These are phyloP conservation scores for Colletotrichum spinosum DNA, from an alignment of 2,329 filamentous ascomycete genomes.

Conservation along the genomic window DNA sequence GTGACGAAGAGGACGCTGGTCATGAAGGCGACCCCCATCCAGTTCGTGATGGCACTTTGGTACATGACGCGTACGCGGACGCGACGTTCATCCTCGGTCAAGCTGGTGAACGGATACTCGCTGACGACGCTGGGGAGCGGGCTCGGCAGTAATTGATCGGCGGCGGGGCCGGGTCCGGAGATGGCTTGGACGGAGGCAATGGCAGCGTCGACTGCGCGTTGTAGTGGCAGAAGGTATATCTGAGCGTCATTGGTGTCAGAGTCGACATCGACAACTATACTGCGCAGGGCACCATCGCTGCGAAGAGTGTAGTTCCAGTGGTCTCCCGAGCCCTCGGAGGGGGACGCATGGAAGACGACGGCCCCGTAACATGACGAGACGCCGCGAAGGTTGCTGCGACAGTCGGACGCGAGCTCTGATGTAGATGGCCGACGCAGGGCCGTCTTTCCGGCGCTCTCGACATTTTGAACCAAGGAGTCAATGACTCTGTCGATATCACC, in stretches of 20 bases:
- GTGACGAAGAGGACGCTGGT: constrained; percentile 83
- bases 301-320: constrained; percentile 90
- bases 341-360: constrained; percentile 80
- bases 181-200: constrained; percentile 69
- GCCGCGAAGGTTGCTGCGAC: constrained; percentile 72
- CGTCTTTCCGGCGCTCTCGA: constrained; percentile 65
- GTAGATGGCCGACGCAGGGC: constrained; percentile 66
- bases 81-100: constrained; percentile 75
- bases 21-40: constrained; percentile 83
- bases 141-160: constrained; percentile 23
- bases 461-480: constrained; percentile 67
- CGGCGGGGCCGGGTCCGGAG: constrained; percentile 1
- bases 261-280: constrained; percentile 71
- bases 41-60: constrained; percentile 79
- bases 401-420: constrained; percentile 70
- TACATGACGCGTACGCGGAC: constrained; percentile 75
- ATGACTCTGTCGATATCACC: constrained; percentile 82
- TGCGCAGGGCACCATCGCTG: constrained; percentile 78
- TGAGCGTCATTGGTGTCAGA: constrained; percentile 78
- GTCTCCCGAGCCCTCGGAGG: constrained; percentile 72
- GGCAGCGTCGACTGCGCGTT: constrained; percentile 79
- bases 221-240: constrained; percentile 82
- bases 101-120: constrained; percentile 82
- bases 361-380: constrained; percentile 80
- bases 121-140: constrained; percentile 59